Evolutionary conservation across 345 rosid species (phyloP).

Genomic region (Ceriops tagal): DNA sequence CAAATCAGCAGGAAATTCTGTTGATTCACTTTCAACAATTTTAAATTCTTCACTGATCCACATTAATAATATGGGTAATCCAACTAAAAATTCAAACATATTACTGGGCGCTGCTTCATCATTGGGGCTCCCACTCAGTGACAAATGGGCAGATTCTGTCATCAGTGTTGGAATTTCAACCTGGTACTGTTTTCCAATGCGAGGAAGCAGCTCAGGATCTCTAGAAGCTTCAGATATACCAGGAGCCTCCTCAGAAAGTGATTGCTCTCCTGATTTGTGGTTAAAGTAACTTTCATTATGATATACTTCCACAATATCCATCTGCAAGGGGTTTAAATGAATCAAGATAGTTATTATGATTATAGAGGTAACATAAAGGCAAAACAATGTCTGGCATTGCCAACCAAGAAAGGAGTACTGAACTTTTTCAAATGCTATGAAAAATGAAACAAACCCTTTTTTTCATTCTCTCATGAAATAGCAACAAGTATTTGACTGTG

Average conservation of each 20-base stretch:
- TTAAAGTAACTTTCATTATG: constrained; percentile 25
- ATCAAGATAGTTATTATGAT: background rate
- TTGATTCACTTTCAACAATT: background rate
- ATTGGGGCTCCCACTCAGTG: constrained; percentile 10
- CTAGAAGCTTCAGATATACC: constrained; percentile 30
- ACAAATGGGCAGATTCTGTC: constrained; percentile 18
- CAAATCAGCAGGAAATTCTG: background rate
- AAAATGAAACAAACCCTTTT: background rate
- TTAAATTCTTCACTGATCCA: constrained; percentile 10
- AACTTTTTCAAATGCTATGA: background rate
- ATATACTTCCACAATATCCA: constrained; percentile 34
- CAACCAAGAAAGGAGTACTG: background rate
- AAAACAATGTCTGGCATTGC: background rate
- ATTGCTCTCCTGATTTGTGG: constrained; percentile 32
- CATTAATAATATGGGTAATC: constrained; percentile 13
- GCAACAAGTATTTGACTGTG: background rate
- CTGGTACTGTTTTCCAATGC: constrained; percentile 55
- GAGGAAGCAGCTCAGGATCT: constrained; percentile 52
- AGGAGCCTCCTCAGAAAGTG: constrained; percentile 29
- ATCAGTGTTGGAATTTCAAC: constrained; percentile 43
- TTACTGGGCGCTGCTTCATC: constrained; percentile 14
- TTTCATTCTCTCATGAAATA: background rate
- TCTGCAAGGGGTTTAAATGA: constrained; percentile 25
- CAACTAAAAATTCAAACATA: constrained; percentile 4
- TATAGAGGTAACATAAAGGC: background rate